A percentile compares a stretch with the other conserved stretches of the same genome.
Conservation (phyloP, 768 basidiomycete species). For the Agrocybe pediades region DNA sequence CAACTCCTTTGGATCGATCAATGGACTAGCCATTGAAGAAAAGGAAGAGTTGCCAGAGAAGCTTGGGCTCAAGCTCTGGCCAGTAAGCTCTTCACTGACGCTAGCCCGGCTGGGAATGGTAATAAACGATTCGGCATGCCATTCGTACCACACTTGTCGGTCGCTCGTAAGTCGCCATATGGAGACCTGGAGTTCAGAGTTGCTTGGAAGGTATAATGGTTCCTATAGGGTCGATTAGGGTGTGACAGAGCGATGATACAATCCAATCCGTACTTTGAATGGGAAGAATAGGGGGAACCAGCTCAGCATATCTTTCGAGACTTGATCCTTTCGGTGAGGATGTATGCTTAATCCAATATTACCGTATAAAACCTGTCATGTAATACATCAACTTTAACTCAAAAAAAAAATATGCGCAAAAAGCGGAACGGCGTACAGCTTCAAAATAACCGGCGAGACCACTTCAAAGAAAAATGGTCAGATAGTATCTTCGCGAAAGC, state of each 20-base stretch:
- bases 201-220: conserved; percentile 89
- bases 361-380: conserved; percentile 69
- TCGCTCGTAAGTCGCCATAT: conserved; percentile 93
- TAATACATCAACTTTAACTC: conserved; percentile 3
- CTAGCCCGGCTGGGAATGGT: conserved; percentile 48
- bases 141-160: conserved; percentile 97
- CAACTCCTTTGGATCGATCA: conserved; percentile 66
- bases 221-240: conserved; percentile 51
- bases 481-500: not conserved
- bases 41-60: conserved; percentile 20
- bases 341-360: conserved; percentile 92
- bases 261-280: conserved; percentile 63
- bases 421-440: conserved; percentile 57
- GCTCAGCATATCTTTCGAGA: conserved; percentile 97
- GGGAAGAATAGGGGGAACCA: conserved; percentile 99
- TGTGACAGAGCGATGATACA: conserved; percentile 1
- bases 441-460: conserved; percentile 98
- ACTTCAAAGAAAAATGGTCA: conserved; percentile 25
- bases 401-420: not conserved
- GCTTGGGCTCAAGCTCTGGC: conserved; percentile 6
- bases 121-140: conserved; percentile 94
- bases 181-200: conserved; percentile 89
- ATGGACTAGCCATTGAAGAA: conserved; percentile 55
- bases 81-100: conserved; percentile 29
- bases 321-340: conserved; percentile 79